Evolutionary conservation across 2,329 filamentous ascomycete species (phyloP), one percentile per base, ranked within the genome.

Genomic region (Spiromastix sp.): DNA sequence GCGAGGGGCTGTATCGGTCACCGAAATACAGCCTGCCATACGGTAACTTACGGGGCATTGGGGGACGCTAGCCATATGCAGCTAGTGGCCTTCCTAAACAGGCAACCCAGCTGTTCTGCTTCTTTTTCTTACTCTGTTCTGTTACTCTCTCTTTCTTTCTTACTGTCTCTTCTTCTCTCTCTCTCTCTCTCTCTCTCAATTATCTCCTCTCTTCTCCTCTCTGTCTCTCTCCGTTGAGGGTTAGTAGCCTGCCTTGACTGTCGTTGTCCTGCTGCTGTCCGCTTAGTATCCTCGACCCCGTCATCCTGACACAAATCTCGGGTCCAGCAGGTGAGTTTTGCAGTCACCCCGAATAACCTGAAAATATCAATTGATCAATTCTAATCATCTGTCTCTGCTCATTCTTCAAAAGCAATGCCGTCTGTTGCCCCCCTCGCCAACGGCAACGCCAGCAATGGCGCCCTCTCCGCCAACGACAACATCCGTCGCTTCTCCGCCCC

Each of bases 401-500:
- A 38, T 11, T 44, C 42, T 37, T 43, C 43, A 46, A 47, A 55
- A 56, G 80, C 55, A 56, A 81, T 80, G 71, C 65, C 74, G 63
- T 61, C 68, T 46, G 55, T 67, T 50, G 58, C 64, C 55, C 57
- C 66, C 50, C 52, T 66, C 37, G 51, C 63, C 45, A 66, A 63
- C 52, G 51, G 63, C 45, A 66, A 63, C 52, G 62, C 64, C 55
- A 61, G 63, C 53, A 69, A 67, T 55, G 68, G 69, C 57, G 61
- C 67, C 50, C 54, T 70, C 51, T 85, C 82, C 60, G 87, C 85
- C 65, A 95, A 98, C 73, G 91, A 98, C 73, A 96, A 96, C 72
- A 96, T 98, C 69, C 81, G 83, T 66, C 86, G 91, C 53, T 98
- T 98, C 66, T 77, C 80, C 53, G 85, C 89, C 55, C 85, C 91